Evolutionary conservation across 176 grass and related monocot genomes (phyloP).

Genomic region (Aegilops tauschii): DNA sequence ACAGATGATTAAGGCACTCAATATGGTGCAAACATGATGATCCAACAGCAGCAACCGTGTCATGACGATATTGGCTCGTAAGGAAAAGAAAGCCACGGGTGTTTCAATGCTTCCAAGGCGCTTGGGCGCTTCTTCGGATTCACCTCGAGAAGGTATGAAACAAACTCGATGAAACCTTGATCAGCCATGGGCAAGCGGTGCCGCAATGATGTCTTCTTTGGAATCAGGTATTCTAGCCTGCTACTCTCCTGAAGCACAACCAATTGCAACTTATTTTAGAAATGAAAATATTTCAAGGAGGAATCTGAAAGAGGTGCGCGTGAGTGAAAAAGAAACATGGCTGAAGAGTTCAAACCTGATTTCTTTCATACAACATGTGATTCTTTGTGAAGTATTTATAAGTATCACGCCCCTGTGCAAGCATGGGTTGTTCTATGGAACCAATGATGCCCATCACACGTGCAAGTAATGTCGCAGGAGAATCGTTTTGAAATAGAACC

Average conservation of each 20-base stretch:
- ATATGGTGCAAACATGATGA: not conserved
- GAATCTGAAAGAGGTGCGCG: not conserved
- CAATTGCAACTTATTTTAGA: conserved; percentile 17
- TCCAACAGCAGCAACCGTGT: conserved; percentile 30
- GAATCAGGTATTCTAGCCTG: conserved; percentile 93
- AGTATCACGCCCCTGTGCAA: conserved; percentile 86
- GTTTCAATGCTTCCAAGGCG: conserved; percentile 84
- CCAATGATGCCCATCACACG: conserved; percentile 92
- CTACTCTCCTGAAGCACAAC: conserved; percentile 74
- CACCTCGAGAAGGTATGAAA: conserved; percentile 77
- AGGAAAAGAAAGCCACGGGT: conserved; percentile 99
- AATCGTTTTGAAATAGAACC: conserved; percentile 99
- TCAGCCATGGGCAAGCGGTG: conserved; percentile 90
- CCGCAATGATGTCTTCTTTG: conserved; percentile 84
- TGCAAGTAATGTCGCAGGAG: conserved; percentile 90
- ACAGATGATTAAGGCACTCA: conserved; percentile 28
- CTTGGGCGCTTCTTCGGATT: conserved; percentile 93
- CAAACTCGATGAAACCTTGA: conserved; percentile 95
- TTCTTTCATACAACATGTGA: conserved; percentile 96
- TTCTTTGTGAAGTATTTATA: conserved; percentile 99
- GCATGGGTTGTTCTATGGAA: conserved; percentile 96
- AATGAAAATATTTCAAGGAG: not conserved
- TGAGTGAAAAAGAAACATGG: not conserved
- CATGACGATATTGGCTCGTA: conserved; percentile 98
- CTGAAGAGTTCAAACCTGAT: conserved; percentile 72